phyloP scores from a whole-genome alignment of 352 stramenopile genomes.

The Phytophthora cajani region DNA sequence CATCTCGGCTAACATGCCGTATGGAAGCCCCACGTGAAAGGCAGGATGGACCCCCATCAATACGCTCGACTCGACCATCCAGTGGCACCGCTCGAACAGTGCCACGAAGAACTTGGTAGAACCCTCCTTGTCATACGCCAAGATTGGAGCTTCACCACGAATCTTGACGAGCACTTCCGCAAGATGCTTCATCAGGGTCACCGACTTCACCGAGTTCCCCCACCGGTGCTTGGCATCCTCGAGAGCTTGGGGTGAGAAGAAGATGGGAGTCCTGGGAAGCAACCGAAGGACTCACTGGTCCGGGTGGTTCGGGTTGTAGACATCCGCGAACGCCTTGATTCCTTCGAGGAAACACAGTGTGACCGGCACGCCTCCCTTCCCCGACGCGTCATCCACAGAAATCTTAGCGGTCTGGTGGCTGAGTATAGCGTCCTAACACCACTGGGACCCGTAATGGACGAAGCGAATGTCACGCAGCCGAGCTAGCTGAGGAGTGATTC shows the following conservation, averaged over 20 bases:
- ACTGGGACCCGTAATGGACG: neutral
- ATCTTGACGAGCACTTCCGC: neutral
- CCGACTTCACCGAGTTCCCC: neutral
- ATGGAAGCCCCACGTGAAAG: neutral
- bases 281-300: neutral
- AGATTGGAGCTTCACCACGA: neutral
- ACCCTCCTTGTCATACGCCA: no score
- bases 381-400: no score
- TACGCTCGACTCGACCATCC: neutral
- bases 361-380: no score
- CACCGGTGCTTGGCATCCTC: neutral
- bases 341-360: neutral
- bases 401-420: neutral
- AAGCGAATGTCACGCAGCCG: neutral
- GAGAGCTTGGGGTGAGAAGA: neutral
- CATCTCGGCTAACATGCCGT: neutral
- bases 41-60: neutral
- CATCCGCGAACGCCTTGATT: neutral
- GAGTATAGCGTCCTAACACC: neutral
- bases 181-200: neutral
- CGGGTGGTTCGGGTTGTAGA: neutral
- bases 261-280: neutral
- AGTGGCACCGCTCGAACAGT: neutral
- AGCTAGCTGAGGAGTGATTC: neutral
- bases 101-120: neutral